phyloP scores from a whole-genome alignment of 805 yeast genomes.

The Komagataella populi region DNA sequence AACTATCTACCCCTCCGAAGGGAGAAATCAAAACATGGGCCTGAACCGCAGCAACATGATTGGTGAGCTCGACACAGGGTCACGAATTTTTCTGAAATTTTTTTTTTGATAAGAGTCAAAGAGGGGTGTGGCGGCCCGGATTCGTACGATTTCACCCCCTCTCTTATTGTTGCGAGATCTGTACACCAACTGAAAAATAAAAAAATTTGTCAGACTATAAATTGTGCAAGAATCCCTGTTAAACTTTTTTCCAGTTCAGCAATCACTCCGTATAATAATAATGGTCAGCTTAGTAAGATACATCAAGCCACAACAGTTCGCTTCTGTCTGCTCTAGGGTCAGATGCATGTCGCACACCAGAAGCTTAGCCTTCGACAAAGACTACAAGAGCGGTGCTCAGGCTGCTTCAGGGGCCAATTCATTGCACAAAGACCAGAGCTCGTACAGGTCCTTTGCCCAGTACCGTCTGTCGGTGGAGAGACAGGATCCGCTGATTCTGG shows the following conservation, averaged over 20 bases:
- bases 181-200: neutral
- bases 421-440: constrained; percentile 3
- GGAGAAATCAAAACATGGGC: neutral
- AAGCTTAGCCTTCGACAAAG: neutral
- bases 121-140: neutral
- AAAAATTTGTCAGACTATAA: neutral
- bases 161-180: neutral
- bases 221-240: neutral
- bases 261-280: neutral
- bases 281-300: neutral
- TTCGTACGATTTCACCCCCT: neutral
- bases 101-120: neutral
- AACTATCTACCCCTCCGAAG: neutral
- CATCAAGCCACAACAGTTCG: neutral
- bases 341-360: neutral
- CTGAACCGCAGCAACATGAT: neutral
- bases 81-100: neutral
- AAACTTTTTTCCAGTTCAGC: neutral
- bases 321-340: neutral
- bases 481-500: constrained; percentile 10
- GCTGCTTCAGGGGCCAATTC: neutral
- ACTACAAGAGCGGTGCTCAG: neutral
- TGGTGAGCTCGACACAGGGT: neutral
- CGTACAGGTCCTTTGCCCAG: constrained; percentile 14
- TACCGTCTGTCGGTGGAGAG: constrained; percentile 15